These are phyloP conservation scores for Brassica juncea DNA, from an alignment of 345 rosid species.

Conservation along the genomic window DNA sequence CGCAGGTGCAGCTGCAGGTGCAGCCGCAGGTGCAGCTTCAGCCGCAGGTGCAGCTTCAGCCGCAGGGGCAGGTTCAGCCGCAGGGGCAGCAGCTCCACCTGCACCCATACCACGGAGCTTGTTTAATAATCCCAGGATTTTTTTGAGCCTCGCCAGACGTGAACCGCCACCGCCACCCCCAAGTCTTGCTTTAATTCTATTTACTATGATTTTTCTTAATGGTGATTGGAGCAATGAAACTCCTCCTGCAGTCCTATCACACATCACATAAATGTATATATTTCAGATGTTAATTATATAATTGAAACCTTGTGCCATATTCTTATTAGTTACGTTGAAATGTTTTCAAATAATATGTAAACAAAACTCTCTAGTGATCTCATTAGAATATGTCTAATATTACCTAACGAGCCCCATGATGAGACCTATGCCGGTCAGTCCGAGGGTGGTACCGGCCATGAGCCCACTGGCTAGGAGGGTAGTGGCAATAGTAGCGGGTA, in stretches of 20 bases:
- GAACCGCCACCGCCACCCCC: not conserved
- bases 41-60: not conserved
- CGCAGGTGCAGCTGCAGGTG: not conserved
- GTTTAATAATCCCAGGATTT: not conserved
- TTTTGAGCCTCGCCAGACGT: not conserved
- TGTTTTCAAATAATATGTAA: not conserved
- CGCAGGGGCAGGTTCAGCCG: not conserved
- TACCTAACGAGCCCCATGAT: slow-evolving; percentile 61
- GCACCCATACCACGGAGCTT: not conserved
- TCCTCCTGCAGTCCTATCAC: not conserved
- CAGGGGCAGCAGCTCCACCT: not conserved
- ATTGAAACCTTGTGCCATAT: not conserved
- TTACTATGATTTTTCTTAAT: not conserved
- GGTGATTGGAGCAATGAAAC: not conserved
- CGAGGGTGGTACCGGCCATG: slow-evolving; percentile 63
- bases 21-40: not conserved
- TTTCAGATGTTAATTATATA: not conserved
- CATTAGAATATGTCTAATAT: not conserved
- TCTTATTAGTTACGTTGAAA: slow-evolving; percentile 1
- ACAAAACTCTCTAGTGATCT: slow-evolving; percentile 7
- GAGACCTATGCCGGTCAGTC: slow-evolving; percentile 56
- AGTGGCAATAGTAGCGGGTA: slow-evolving; percentile 62
- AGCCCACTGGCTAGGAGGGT: slow-evolving; percentile 56
- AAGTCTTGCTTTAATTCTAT: not conserved
- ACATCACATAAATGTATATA: not conserved